Percentiles rank a stretch among this genome's conserved stretches.
Evolutionary conservation across 1,284 basidiomycete genomes (phyloP).

Genomic region (Inonotus hispidus): DNA sequence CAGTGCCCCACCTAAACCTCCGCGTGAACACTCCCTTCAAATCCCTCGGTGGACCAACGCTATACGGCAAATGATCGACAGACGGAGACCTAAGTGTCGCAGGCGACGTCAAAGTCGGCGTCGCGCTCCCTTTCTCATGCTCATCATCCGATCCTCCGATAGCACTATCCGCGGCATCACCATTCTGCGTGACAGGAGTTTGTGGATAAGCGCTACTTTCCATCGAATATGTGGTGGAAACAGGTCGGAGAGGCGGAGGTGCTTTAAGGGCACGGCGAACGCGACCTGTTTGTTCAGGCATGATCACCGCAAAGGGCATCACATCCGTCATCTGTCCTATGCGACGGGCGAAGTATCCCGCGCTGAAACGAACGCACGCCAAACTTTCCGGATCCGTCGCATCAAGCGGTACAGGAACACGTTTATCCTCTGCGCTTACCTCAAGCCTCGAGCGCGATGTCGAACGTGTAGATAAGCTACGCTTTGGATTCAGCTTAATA

Average conservation of each 20-base stretch:
- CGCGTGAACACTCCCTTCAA: conserved; percentile 67
- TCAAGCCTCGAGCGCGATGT: conserved; percentile 68
- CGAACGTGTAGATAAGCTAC: conserved; percentile 42
- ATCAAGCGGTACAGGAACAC: conserved; percentile 44
- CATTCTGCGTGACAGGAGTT: conserved; percentile 8
- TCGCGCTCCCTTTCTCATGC: conserved; percentile 24
- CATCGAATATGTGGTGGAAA: conserved; percentile 17
- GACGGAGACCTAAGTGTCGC: conserved; percentile 26
- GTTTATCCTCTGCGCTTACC: conserved; percentile 49
- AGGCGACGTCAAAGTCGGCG: conserved; percentile 26
- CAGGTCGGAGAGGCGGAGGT: conserved; percentile 19
- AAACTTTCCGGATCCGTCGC: conserved; percentile 56
- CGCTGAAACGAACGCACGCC: conserved; percentile 71
- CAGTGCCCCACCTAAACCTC: conserved; percentile 75
- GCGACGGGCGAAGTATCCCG: conserved; percentile 49
- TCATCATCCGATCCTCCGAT: conserved; percentile 24
- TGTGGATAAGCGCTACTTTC: conserved; percentile 12
- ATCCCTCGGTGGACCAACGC: conserved; percentile 52
- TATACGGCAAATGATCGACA: conserved; percentile 32
- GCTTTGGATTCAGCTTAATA: conserved; percentile 60
- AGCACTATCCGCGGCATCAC: not conserved
- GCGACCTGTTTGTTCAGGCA: conserved; percentile 51
- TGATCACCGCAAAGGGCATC: conserved; percentile 72
- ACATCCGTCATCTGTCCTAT: conserved; percentile 38
- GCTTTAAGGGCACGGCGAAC: conserved; percentile 27